phyloP scores from a whole-genome alignment of 352 stramenopile species.

The Pythium aristosporum region DNA sequence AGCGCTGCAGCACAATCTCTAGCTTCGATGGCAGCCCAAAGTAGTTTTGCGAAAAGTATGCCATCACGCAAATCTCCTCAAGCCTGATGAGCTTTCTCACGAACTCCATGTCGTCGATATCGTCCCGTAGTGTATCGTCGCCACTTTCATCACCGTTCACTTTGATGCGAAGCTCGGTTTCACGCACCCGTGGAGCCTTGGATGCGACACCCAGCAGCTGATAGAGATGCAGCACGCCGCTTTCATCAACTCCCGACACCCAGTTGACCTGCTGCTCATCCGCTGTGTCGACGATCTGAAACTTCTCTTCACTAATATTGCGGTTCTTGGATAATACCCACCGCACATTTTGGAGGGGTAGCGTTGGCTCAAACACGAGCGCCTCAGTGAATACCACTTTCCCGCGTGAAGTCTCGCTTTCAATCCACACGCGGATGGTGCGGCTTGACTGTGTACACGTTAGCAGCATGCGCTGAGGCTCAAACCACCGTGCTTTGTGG shows the following conservation, averaged over 20 bases:
- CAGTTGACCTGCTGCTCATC: constrained; percentile 61
- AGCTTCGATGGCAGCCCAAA: constrained; percentile 72
- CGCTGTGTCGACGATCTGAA: constrained; percentile 42
- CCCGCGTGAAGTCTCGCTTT: constrained; percentile 19
- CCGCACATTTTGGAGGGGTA: constrained; percentile 61
- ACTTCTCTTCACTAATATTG: constrained; percentile 81
- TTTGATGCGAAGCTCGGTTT: constrained; percentile 70
- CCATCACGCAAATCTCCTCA: constrained; percentile 69
- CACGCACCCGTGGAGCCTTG: constrained; percentile 34
- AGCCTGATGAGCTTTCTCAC: constrained; percentile 30
- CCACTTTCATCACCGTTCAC: constrained; percentile 58
- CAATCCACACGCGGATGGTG: constrained; percentile 66
- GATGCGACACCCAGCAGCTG: constrained; percentile 45
- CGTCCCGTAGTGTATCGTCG: constrained; percentile 5
- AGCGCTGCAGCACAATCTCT: constrained; percentile 70
- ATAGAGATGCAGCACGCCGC: constrained; percentile 69
- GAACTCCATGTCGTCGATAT: background rate
- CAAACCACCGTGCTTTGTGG: constrained; percentile 67
- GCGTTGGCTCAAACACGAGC: constrained; percentile 52
- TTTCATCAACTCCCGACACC: constrained; percentile 68
- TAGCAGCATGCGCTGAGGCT: constrained; percentile 67
- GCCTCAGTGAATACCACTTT: constrained; percentile 31
- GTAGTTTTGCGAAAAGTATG: constrained; percentile 78
- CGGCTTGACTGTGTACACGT: constrained; percentile 55
- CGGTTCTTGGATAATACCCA: constrained; percentile 82